Evolutionary conservation across 495 filamentous ascomycete species (phyloP).

Genomic region (Lasiosphaeria hispida): DNA sequence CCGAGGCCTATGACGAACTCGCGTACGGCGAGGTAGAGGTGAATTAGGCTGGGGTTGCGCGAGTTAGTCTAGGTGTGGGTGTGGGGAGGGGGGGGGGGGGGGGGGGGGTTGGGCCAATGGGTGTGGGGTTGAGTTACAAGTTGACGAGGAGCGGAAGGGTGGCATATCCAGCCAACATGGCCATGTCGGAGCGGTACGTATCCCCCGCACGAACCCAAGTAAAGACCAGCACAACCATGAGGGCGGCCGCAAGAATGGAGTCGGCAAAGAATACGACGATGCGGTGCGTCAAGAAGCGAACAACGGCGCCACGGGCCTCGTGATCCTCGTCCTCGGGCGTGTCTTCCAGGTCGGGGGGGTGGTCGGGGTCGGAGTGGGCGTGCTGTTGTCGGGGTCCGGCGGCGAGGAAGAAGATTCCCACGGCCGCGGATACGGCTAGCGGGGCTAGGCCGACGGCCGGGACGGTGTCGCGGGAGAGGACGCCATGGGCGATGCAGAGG

Average conservation of each 20-base stretch:
- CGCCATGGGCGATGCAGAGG: conserved; percentile 42
- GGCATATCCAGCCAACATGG: conserved; percentile 39
- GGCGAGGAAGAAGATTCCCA: conserved; percentile 29
- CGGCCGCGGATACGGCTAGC: conserved; percentile 35
- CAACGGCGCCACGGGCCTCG: conserved; percentile 11
- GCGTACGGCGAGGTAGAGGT: conserved; percentile 38
- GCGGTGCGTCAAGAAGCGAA: conserved; percentile 26
- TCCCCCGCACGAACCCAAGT: conserved; percentile 33
- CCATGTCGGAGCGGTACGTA: conserved; percentile 25
- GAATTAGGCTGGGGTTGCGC: conserved; percentile 28
- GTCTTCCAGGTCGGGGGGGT: background rate
- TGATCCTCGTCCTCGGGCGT: conserved; percentile 12
- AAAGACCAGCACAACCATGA: conserved; percentile 40
- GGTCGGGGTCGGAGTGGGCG: background rate
- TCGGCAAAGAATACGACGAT: conserved; percentile 41
- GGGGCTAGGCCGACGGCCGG: conserved; percentile 43
- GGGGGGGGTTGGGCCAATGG: conserved; percentile 48
- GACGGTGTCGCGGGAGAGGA: conserved; percentile 31
- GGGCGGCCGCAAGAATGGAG: conserved; percentile 29
- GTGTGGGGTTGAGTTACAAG: conserved; percentile 39
- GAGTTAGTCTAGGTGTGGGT: no score
- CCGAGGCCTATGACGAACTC: conserved; percentile 40
- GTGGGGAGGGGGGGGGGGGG: background rate
- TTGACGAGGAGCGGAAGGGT: conserved; percentile 42
- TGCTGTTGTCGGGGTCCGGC: conserved; percentile 1